Conservation (phyloP, 192 early-diverging fungal genomes). For the Blastocladiella britannica region DNA sequence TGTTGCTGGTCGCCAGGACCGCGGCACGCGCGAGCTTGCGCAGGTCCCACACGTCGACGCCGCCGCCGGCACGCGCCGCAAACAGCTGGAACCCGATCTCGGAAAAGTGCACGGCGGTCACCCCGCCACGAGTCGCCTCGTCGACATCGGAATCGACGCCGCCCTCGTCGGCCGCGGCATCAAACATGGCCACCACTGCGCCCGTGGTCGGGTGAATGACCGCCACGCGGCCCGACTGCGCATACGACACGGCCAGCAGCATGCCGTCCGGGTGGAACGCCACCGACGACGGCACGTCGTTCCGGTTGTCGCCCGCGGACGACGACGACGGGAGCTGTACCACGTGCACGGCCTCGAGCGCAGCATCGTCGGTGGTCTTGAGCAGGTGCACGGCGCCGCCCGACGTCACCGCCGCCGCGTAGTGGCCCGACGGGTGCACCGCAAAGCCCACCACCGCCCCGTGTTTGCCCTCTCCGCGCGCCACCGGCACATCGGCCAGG, state of each 20-base stretch:
- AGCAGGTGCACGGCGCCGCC: conserved; percentile 18
- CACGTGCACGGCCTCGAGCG: not conserved
- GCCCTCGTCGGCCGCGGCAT: no score
- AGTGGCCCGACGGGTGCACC: conserved; percentile 5
- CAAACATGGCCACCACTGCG: not conserved
- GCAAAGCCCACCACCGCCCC: conserved; percentile 40
- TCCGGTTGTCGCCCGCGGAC: conserved; percentile 9
- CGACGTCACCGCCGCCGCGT: conserved; percentile 22
- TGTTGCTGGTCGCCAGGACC: not conserved
- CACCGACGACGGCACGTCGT: conserved; percentile 11
- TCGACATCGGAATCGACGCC: no score
- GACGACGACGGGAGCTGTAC: conserved; percentile 3
- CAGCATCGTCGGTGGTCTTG: conserved; percentile 18
- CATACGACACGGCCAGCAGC: conserved; percentile 57
- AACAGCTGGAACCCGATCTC: not conserved
- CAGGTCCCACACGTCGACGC: not conserved
- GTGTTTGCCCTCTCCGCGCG: conserved; percentile 21
- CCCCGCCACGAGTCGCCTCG: not conserved
- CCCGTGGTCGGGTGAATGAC: not conserved
- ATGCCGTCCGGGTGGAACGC: conserved; percentile 85
- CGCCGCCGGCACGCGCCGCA: not conserved
- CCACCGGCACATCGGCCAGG: conserved; percentile 45
- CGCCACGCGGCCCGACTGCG: conserved; percentile 39
- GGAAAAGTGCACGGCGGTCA: not conserved
- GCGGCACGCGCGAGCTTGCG: not conserved